Conservation (phyloP, 805 yeast genomes). For the Wickerhamiella azyma region DNA sequence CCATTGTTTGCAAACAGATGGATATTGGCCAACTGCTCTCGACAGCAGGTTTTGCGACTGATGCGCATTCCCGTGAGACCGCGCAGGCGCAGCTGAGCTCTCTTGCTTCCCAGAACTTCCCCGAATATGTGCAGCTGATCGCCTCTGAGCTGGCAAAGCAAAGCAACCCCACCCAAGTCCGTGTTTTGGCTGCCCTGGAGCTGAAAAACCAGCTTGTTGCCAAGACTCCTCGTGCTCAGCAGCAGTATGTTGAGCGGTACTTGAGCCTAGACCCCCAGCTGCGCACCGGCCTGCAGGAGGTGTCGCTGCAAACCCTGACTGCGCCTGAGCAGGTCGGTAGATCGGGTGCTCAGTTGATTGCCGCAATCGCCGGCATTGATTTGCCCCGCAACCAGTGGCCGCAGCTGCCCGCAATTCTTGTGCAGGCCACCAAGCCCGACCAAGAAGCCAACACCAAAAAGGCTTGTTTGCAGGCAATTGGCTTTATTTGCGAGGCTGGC, state of each 20-base stretch:
- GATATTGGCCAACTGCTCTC: slow-evolving; percentile 64
- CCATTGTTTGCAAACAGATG: slow-evolving; percentile 12
- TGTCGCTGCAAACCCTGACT: slow-evolving; percentile 47
- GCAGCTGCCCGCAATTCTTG: slow-evolving; percentile 67
- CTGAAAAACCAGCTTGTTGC: slow-evolving; percentile 80
- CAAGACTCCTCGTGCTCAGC: slow-evolving; percentile 50
- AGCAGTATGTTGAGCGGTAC: slow-evolving; percentile 64
- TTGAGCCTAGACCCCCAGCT: slow-evolving; percentile 39
- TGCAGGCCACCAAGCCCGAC: slow-evolving; percentile 70
- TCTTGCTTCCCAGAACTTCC: slow-evolving; percentile 64
- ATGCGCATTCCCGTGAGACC: slow-evolving; percentile 37
- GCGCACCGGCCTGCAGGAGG: slow-evolving; percentile 50
- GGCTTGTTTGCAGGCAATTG: slow-evolving; percentile 77
- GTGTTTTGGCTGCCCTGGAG: slow-evolving; percentile 82
- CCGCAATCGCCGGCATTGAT: slow-evolving; percentile 94
- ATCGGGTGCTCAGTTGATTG: slow-evolving; percentile 84
- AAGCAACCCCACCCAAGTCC: slow-evolving; percentile 49
- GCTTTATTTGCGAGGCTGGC: slow-evolving; percentile 90
- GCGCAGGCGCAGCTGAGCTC: slow-evolving; percentile 68
- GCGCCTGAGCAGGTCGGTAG: slow-evolving; percentile 66
- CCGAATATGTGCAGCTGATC: slow-evolving; percentile 52
- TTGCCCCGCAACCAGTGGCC: slow-evolving; percentile 82
- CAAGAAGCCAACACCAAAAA: slow-evolving; percentile 70
- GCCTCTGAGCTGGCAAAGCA: slow-evolving; percentile 60
- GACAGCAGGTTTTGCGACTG: slow-evolving; percentile 45